Base-by-base conservation (phyloP, 2,329 filamentous ascomycete species). In the Venturia oleaginea region DNA sequence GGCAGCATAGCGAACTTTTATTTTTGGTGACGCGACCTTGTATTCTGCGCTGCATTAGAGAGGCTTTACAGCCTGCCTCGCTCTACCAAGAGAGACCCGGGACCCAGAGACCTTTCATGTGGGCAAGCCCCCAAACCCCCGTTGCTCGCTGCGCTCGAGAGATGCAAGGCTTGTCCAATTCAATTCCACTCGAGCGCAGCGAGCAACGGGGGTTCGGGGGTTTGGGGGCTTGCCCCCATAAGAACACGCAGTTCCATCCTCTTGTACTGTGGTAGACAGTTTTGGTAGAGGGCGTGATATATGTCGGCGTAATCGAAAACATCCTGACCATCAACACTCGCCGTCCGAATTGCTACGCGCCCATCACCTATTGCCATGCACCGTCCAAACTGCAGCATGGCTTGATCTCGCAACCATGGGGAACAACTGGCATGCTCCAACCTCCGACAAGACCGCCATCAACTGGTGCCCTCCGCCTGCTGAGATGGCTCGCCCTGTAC, bases 401-500 rank as follows among this genome's bases (percentile, higher is more conserved):
- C 59, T 30, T 46, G 59, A 61, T 46, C 59, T 61, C 22, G 24
- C 30, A 22, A 61, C 13, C 13, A 61, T 61, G 59, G 42, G 27
- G 8, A 19, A 11, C 59, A 32, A n/a, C 34, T 42, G 59, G 59
- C 24, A 62, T 62, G 61, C 61, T 54, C 61, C 61, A 37, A 46
- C 17, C 13, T 27, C 42, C 40, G 7, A 22, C 30, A 11, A 38
- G 17, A n/a, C 40, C 32, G 34, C 61, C 46, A 48, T 62, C 61
- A n/a, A 62, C n/a, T 37, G 61, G 61, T 42, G 42, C 42, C 42
- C 43, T 62, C 38, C 42, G 42, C 30, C 30, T 62, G n/a, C 61
- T 62, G 30, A 40, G 61, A 46, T 43, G 43, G 32, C 46, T 48
- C 40, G 61, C 61, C 30, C 61, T 62, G 15, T 62, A 62, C 30